Evolutionary conservation across 2,329 filamentous ascomycete species (phyloP), one percentile per base, ranked within the genome.

Genomic region (Elsinoe australis): DNA sequence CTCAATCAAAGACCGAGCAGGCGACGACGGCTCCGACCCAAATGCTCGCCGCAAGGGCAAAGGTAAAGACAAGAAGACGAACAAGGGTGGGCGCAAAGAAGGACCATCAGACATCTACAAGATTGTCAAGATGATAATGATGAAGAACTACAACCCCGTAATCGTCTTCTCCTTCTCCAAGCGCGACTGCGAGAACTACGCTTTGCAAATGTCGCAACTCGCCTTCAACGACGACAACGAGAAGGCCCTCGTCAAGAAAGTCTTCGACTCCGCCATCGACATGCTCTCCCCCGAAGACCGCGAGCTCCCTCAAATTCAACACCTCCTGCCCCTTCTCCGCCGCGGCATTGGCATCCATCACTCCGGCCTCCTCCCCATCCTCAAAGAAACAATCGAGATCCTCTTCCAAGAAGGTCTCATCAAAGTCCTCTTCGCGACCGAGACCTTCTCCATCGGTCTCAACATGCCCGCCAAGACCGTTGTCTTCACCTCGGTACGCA

Each of bases 121-220:
- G 74, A 95, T 98, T 59, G 85, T 98, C 56, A 86, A 85, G 67
- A 98, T 98, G 92, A 94, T 96, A 58, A 94, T 98, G 83, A 77
- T 87, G 68, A 95, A 89, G 71, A 92, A 85, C 63, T 94, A 92
- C 69, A 95, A 98, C 61, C 92, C 92, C 0, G 92, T 96, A 59
- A 98, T 98, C 63, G 88, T 98, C 31, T 98, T 98, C 78, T 96
- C 90, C 67, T 98, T 98, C 71, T 95, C 89, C 75, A 98, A 98
- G 72, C 79, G 90, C 55, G 90, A 96, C 60, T 95, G 90, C 64
- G 92, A 98, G 69, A 81, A 82, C 53, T 82, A 92, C 65, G 92
- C 92, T 1, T 72, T 98, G 38, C 79, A 87, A 57, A 89, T 95
- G 70, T 90, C 82, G 46, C 78, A 80, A 52, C 78, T 96, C 61